Evolutionary conservation across 257 asterid genomes (phyloP).

Genomic region (Buddleja alternifolia): DNA sequence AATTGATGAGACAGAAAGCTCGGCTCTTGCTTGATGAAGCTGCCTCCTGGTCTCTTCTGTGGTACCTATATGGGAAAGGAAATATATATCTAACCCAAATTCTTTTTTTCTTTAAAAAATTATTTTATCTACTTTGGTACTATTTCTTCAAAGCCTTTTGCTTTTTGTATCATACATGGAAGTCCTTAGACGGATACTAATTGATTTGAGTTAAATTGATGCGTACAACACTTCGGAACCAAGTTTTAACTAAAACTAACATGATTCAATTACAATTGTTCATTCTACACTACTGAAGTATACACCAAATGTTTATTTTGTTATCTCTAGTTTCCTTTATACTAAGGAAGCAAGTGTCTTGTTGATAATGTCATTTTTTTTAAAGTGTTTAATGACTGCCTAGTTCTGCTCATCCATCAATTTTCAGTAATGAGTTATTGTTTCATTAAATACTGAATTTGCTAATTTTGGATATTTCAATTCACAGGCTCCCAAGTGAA

Average conservation of each 20-base stretch:
- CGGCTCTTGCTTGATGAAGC: constrained; percentile 90
- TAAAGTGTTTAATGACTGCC: background rate
- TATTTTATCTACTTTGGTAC: constrained; percentile 6
- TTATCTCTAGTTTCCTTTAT: constrained; percentile 1
- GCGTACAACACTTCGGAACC: background rate
- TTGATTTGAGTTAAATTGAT: background rate
- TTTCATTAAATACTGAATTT: background rate
- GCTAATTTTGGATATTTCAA: background rate
- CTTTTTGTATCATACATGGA: constrained; percentile 4
- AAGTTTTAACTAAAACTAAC: background rate
- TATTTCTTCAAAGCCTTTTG: background rate
- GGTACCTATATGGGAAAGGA: constrained; percentile 97
- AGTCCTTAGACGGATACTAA: background rate
- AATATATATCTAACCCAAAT: constrained; percentile 29
- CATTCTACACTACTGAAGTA: background rate
- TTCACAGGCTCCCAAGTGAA: constrained; percentile 1
- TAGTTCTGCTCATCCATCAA: background rate
- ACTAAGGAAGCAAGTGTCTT: background rate
- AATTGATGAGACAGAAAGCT: constrained; percentile 89
- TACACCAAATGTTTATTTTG: background rate
- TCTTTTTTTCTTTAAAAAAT: background rate
- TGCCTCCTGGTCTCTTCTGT: constrained; percentile 97
- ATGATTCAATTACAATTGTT: background rate
- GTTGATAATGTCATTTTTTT: constrained; percentile 1
- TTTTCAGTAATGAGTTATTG: background rate